phyloP scores from a whole-genome alignment of 1,284 basidiomycete genomes.

The Irpex sp. region DNA sequence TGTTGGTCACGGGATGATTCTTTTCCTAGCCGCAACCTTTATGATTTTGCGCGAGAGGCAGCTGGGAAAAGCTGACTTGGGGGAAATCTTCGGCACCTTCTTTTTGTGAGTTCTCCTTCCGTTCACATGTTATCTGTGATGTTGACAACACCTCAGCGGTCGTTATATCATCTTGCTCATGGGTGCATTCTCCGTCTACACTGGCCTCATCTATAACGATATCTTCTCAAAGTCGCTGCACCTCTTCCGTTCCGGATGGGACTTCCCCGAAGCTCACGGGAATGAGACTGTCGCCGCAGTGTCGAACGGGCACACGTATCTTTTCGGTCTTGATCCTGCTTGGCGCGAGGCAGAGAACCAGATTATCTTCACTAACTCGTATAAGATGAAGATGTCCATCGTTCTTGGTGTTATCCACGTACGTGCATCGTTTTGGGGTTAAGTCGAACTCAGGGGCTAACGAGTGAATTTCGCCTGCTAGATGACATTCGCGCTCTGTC shows the following conservation, averaged over 20 bases:
- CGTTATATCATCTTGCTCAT: constrained; percentile 98
- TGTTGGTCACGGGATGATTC: constrained; percentile 92
- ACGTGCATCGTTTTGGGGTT: constrained; percentile 28
- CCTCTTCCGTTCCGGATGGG: constrained; percentile 89
- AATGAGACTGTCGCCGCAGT: constrained; percentile 51
- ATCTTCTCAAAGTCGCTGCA: constrained; percentile 94
- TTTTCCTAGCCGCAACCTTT: constrained; percentile 70
- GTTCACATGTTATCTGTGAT: constrained; percentile 2
- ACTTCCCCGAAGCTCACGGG: constrained; percentile 53
- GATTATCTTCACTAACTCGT: constrained; percentile 95
- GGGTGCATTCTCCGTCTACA: constrained; percentile 95
- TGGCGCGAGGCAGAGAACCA: constrained; percentile 96
- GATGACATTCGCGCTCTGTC: constrained; percentile 98
- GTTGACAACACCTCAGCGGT: constrained; percentile 50
- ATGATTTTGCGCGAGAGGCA: constrained; percentile 89
- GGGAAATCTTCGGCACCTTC: constrained; percentile 89
- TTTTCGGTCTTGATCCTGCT: constrained; percentile 91
- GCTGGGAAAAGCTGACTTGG: constrained; percentile 74
- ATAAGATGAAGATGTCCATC: constrained; percentile 99
- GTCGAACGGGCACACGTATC: constrained; percentile 72
- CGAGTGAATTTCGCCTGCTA: constrained; percentile 30
- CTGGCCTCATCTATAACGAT: constrained; percentile 98
- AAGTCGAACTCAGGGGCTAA: not conserved
- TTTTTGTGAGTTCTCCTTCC: constrained; percentile 70
- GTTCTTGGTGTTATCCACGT: constrained; percentile 96